Evolutionary conservation across 1,284 basidiomycete genomes (phyloP), one percentile per base, ranked within the genome.

Genomic region (Cryptococcus sp.): DNA sequence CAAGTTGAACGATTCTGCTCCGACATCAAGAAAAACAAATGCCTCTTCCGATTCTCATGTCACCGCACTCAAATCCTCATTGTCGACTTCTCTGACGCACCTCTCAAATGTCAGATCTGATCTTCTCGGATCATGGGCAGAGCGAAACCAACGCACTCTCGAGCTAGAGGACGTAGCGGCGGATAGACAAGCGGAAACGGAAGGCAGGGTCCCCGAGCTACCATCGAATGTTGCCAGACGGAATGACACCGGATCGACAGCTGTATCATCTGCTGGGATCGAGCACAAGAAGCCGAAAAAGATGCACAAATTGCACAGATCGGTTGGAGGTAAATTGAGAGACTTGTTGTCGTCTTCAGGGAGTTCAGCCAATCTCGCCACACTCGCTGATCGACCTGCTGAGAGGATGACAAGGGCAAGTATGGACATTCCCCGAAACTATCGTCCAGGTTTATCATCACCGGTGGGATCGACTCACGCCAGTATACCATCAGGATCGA

Each of bases 241-340:
- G 41, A 15, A 37, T 36, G 38, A 56, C 46, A 30, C 52, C 14
- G 31, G 34, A n/a, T 30, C 44, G 45, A 53, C 55, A 32, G 56
- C 58, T 7, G 49, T 59, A 1, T 59, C 65, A 1, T 58, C 61
- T 1, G 33, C 59, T 4, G 62, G 58, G 7, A 54, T 66, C 35
- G 65, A 70, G 37, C 49, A 56, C 58, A 70, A 64, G 45, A 63
- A 63, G 44, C 48, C 48, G 30, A 55, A 56, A 33, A 68, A 67
- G 54, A 69, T 67, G 56, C 67, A 71, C 56, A 71, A 70, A 53
- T 58, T 74, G 7, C 67, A 68, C 38, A 52, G 60, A 32, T 66
- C 64, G 0, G 66, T 72, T 6, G 72, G 72, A 11, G 70, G 71
- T 34, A 59, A 63, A 50, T 60, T 75, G 30, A 57, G 67, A 11